Percentiles rank a stretch among this genome's conserved stretches.
phyloP scores from a whole-genome alignment of 2,329 filamentous ascomycete species.

The Bipolaris gigantea region DNA sequence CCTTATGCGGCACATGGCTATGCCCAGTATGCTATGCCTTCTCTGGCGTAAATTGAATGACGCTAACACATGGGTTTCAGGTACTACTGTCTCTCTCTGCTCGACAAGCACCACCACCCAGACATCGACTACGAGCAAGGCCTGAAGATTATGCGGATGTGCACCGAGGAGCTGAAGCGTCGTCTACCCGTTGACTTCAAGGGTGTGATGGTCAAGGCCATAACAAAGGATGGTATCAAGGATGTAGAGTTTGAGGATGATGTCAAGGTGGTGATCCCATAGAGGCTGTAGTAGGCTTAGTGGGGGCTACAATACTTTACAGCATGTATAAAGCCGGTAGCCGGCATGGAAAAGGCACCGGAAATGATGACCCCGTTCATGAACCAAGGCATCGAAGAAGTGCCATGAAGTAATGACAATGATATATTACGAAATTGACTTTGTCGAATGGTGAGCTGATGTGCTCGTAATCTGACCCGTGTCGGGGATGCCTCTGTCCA shows the following conservation, averaged over 20 bases:
- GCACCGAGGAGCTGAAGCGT: conserved; percentile 95
- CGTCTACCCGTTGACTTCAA: conserved; percentile 99
- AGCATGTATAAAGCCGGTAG: background rate
- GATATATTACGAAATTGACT: conserved; percentile 1
- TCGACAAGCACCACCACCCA: conserved; percentile 98
- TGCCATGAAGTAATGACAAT: conserved; percentile 9
- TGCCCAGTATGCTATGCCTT: conserved; percentile 70
- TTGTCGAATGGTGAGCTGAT: background rate
- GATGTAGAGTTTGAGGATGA: conserved; percentile 86
- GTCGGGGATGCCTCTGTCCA: background rate
- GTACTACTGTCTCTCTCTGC: conserved; percentile 96
- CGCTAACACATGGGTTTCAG: conserved; percentile 46
- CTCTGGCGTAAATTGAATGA: background rate
- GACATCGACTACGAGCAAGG: conserved; percentile 88
- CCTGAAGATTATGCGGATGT: conserved; percentile 89
- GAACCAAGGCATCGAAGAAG: conserved; percentile 5
- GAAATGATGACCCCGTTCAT: conserved; percentile 4
- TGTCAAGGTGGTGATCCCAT: conserved; percentile 67
- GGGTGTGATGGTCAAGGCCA: conserved; percentile 87
- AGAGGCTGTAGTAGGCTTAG: conserved; percentile 22
- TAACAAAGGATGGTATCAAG: conserved; percentile 89
- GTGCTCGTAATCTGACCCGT: background rate
- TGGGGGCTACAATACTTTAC: conserved; percentile 2
- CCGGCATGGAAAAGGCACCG: conserved; percentile 6
- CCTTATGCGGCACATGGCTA: conserved; percentile 98